Percentiles rank a stretch among this genome's conserved stretches.
These are phyloP conservation scores for Polytolypa hystricis DNA, from an alignment of 2,329 filamentous ascomycete genomes.

Conservation along the genomic window DNA sequence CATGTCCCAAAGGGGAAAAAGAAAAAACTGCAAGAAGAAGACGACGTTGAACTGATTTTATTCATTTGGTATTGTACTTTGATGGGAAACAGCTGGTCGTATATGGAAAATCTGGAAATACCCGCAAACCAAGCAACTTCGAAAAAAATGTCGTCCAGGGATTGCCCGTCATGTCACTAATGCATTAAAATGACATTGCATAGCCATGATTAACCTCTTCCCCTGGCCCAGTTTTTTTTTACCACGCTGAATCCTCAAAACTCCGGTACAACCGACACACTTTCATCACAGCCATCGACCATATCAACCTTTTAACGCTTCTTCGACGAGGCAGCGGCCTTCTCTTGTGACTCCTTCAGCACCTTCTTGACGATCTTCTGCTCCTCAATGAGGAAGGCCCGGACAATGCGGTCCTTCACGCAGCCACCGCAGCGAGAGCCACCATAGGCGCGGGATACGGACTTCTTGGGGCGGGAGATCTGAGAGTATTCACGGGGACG, in stretches of 20 bases:
- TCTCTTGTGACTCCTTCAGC: constrained; percentile 91
- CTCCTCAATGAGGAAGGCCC: constrained; percentile 99
- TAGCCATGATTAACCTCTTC: constrained; percentile 5
- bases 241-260: constrained; percentile 8
- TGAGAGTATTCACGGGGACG: constrained; percentile 95
- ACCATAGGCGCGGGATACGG: constrained; percentile 95
- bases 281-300: constrained; percentile 11
- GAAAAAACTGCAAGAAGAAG: too few relatives aligned
- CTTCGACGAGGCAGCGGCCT: constrained; percentile 24
- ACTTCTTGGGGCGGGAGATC: constrained; percentile 98
- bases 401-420: constrained; percentile 94
- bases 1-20: too few relatives aligned
- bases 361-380: constrained; percentile 99
- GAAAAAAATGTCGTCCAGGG: constrained; percentile 2
- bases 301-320: too few relatives aligned
- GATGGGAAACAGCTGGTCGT: constrained; percentile 2
- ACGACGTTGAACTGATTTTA: constrained; percentile 6
- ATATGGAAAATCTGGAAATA: constrained; percentile 3
- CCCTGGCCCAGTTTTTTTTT: constrained; percentile 6
- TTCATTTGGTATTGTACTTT: constrained; percentile 2
- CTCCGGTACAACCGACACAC: constrained; percentile 10
- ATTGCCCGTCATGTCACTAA: constrained; percentile 2
- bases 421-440: constrained; percentile 98
- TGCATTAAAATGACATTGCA: constrained; percentile 3
- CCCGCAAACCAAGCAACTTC: constrained; percentile 1